Percentiles rank a stretch among this genome's conserved stretches.
phyloP scores from a whole-genome alignment of 202 grass and related monocot genomes.

The Bolboschoenoplectus hybrid region DNA sequence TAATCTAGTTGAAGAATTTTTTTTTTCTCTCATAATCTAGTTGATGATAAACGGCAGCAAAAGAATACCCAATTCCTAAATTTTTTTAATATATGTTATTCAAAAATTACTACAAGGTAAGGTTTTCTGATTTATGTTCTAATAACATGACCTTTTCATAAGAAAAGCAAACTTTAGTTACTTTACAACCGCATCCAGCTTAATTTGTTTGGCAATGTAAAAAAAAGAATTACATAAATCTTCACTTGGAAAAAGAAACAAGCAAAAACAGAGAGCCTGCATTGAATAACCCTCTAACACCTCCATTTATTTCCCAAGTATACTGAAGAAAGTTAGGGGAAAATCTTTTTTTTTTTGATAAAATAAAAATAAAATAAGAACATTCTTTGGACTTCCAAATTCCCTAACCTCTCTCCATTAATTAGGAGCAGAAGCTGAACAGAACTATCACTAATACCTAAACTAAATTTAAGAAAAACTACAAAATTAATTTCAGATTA shows the following conservation, averaged over 20 bases:
- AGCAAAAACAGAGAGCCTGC: neutral
- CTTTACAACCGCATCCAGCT: neutral
- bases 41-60: too few species aligned
- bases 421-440: neutral
- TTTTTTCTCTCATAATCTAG: too few species aligned
- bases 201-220: neutral
- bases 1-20: too few species aligned
- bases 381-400: neutral
- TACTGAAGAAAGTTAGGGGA: neutral
- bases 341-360: neutral
- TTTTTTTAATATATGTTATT: neutral
- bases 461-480: constrained; percentile 20
- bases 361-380: neutral
- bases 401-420: neutral
- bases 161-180: neutral
- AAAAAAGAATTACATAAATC: neutral
- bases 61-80: neutral
- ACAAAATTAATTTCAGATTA: neutral
- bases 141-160: neutral
- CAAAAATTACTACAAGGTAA: neutral
- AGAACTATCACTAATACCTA: constrained; percentile 5
- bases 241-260: neutral
- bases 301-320: constrained; percentile 28
- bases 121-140: neutral
- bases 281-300: constrained; percentile 18